phyloP scores from a whole-genome alignment of 192 early-diverging fungal species.

The Chytriomyces confervae region DNA sequence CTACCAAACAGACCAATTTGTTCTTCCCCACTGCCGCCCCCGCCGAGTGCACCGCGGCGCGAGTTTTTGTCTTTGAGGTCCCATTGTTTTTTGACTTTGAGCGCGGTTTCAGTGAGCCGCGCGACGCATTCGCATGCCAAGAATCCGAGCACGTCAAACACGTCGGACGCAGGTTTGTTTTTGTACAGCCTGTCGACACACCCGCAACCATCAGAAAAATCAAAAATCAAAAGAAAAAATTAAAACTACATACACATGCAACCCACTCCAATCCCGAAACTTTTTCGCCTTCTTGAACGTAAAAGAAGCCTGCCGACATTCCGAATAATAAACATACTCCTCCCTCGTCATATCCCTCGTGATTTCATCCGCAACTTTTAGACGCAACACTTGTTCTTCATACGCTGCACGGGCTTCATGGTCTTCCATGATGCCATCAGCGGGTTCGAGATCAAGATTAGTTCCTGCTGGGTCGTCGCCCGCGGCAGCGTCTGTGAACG shows the following conservation, averaged over 20 bases:
- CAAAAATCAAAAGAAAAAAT: background rate
- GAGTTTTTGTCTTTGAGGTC: slow-evolving; percentile 47
- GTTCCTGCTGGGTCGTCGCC: background rate
- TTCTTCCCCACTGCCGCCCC: background rate
- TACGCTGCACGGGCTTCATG: slow-evolving; percentile 87
- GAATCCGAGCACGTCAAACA: slow-evolving; percentile 97
- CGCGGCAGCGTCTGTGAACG: background rate
- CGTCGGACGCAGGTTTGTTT: slow-evolving; percentile 88
- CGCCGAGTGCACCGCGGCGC: slow-evolving; percentile 21
- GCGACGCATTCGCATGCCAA: slow-evolving; percentile 94
- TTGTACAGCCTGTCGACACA: slow-evolving; percentile 72
- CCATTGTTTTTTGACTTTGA: slow-evolving; percentile 62
- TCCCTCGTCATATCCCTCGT: slow-evolving; percentile 95
- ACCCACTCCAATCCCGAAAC: slow-evolving; percentile 95
- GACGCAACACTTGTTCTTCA: slow-evolving; percentile 75
- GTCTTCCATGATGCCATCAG: slow-evolving; percentile 74
- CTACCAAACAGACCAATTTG: slow-evolving; percentile 74
- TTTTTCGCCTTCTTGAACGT: slow-evolving; percentile 92
- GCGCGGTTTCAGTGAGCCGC: slow-evolving; percentile 84
- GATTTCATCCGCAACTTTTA: slow-evolving; percentile 85
- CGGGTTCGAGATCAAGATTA: slow-evolving; percentile 77
- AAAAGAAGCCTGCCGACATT: slow-evolving; percentile 97
- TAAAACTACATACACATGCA: slow-evolving; percentile 63
- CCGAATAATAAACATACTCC: slow-evolving; percentile 98
- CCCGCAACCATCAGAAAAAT: background rate